These are phyloP conservation scores for Yamadazyma blattariae DNA, from an alignment of 1,139 yeast genomes.

Conservation along the genomic window DNA sequence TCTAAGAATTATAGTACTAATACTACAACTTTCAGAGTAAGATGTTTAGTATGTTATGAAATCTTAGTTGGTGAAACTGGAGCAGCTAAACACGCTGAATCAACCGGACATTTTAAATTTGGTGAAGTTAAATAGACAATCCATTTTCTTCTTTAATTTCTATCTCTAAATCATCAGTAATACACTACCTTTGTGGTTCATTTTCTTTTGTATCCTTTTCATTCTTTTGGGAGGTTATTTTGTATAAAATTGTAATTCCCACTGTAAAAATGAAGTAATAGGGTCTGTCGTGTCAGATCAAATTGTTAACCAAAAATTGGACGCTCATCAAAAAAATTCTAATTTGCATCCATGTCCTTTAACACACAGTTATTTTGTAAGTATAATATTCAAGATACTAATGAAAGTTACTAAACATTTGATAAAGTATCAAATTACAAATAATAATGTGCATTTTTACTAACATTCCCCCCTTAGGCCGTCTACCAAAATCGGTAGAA, in stretches of 20 bases:
- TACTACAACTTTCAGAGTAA: constrained; percentile 56
- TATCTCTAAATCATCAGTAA: too few relatives aligned
- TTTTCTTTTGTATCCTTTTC: too few relatives aligned
- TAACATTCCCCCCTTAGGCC: constrained; percentile 30
- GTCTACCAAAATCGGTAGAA: constrained; percentile 62
- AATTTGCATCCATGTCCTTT: constrained; percentile 28
- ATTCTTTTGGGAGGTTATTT: too few relatives aligned
- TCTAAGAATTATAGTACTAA: constrained; percentile 62
- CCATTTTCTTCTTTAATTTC: too few relatives aligned
- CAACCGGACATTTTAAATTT: constrained; percentile 61
- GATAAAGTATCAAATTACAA: too few relatives aligned
- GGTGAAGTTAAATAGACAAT: constrained; percentile 48
- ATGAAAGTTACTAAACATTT: neutral
- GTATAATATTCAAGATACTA: constrained; percentile 15
- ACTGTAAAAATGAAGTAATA: too few relatives aligned
- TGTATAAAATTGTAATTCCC: too few relatives aligned
- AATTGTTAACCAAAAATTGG: constrained; percentile 2
- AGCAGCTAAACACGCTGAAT: constrained; percentile 64
- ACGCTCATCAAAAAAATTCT: constrained; percentile 8
- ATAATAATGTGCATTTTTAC: neutral
- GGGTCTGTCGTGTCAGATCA: neutral
- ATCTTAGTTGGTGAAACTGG: constrained; percentile 63
- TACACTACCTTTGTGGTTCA: too few relatives aligned
- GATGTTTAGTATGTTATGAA: constrained; percentile 57
- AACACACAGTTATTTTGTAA: constrained; percentile 43